Conservation (phyloP, 305 asterid genomes). For the Solanum hybrid region DNA sequence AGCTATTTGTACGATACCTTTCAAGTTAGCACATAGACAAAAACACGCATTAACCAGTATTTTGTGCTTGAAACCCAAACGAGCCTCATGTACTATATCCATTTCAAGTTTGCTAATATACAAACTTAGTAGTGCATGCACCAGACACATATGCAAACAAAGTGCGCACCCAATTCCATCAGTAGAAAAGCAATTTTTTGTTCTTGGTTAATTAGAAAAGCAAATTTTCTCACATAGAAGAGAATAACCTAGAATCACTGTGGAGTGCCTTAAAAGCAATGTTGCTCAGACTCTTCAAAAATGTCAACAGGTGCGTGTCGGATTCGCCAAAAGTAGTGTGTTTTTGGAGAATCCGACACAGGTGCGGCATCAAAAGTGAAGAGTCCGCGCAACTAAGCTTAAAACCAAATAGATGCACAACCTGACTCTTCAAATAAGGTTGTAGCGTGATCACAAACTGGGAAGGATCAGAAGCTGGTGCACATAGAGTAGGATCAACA, state of each 20-base stretch:
- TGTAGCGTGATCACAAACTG: slow-evolving; percentile 89
- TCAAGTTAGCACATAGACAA: not conserved
- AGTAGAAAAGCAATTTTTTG: not conserved
- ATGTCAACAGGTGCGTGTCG: not conserved
- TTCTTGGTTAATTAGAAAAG: not conserved
- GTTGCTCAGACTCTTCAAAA: not conserved
- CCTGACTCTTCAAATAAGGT: slow-evolving; percentile 97
- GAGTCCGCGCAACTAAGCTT: not conserved
- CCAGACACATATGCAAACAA: not conserved
- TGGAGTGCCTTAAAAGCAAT: not conserved
- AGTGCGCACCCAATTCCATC: not conserved
- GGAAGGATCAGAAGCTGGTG: slow-evolving; percentile 97
- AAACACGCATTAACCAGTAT: not conserved
- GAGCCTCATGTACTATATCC: not conserved
- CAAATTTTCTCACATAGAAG: not conserved
- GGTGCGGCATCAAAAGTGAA: not conserved
- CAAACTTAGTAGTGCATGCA: not conserved
- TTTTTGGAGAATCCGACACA: not conserved
- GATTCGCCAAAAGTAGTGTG: not conserved
- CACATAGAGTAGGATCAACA: slow-evolving; percentile 86
- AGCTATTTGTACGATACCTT: not conserved
- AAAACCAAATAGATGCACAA: slow-evolving; percentile 14
- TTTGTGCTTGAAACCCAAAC: not conserved
- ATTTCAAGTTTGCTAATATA: not conserved
- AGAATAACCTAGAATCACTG: not conserved